Evolutionary conservation across 2,329 filamentous ascomycete genomes (phyloP).

Genomic region (Tolypocladium guangdongense): DNA sequence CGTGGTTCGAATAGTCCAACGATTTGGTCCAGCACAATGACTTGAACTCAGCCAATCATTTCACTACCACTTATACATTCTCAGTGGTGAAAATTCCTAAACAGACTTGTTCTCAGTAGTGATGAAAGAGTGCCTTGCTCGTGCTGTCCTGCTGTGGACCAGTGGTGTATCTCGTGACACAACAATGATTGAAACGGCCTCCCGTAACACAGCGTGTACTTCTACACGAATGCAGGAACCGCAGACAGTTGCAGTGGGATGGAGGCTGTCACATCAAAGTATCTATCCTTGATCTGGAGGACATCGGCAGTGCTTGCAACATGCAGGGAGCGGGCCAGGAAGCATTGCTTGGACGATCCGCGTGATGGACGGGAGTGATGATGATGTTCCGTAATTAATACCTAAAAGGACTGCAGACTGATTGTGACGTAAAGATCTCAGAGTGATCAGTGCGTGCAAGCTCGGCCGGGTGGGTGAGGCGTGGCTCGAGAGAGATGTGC

Average conservation of each 20-base stretch:
- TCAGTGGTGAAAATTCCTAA: no score
- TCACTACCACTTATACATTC: no score
- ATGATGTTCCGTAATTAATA: neutral
- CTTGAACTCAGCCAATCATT: no score
- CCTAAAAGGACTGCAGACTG: neutral
- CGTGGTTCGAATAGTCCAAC: no score
- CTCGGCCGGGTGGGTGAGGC: neutral
- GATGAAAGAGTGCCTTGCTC: neutral
- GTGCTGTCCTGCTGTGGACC: neutral
- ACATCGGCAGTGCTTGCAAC: neutral
- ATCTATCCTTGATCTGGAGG: neutral
- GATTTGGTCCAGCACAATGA: no score
- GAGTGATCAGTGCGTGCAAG: neutral
- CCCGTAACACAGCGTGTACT: neutral
- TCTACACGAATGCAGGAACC: neutral
- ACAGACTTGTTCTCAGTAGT: no score
- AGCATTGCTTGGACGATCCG: neutral
- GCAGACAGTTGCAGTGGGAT: no score
- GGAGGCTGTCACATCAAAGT: neutral
- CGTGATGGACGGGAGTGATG: neutral
- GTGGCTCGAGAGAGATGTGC: neutral
- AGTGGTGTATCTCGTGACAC: neutral
- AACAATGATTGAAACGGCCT: neutral
- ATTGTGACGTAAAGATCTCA: neutral
- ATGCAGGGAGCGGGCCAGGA: neutral